Evolutionary conservation across 2,329 filamentous ascomycete species (phyloP).

Genomic region (Diplocarpon mali): DNA sequence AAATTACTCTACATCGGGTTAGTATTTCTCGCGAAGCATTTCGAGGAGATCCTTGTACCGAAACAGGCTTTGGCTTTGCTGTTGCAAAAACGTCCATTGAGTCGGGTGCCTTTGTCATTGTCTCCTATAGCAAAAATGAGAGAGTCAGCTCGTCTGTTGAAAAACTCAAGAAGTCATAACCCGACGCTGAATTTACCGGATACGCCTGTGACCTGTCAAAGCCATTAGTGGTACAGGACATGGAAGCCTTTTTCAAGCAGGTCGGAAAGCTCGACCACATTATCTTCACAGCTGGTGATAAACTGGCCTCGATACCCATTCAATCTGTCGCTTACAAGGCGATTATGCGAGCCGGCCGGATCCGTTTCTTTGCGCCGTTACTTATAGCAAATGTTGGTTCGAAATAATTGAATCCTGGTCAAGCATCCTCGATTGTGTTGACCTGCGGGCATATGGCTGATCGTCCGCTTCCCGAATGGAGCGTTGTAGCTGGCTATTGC

Average conservation of each 20-base stretch:
- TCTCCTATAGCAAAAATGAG: constrained; percentile 15
- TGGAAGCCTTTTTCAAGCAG: constrained; percentile 31
- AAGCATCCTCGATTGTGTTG: constrained; percentile 14
- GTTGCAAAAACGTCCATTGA: constrained; percentile 23
- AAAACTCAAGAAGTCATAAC: constrained; percentile 10
- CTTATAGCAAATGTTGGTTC: constrained; percentile 20
- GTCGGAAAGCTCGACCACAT: constrained; percentile 18
- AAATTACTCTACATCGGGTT: too few relatives aligned
- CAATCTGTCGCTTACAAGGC: constrained; percentile 9
- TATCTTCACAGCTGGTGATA: constrained; percentile 22
- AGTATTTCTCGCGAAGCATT: background rate
- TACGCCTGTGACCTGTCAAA: constrained; percentile 18
- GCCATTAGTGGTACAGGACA: constrained; percentile 27
- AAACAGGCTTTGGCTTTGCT: constrained; percentile 17
- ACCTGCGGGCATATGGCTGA: constrained; percentile 15
- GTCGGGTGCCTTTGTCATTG: constrained; percentile 16
- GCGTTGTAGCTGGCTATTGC: constrained; percentile 34
- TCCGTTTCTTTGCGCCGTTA: constrained; percentile 20
- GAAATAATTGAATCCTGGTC: constrained; percentile 12
- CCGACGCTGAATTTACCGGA: constrained; percentile 8
- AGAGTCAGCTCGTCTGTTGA: constrained; percentile 8
- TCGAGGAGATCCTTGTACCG: background rate
- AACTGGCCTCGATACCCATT: constrained; percentile 4
- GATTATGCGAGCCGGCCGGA: constrained; percentile 14
- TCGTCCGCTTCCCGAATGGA: constrained; percentile 29